Conservation (phyloP, 2,329 filamentous ascomycete species). For the Cladosporium oxysporum region DNA sequence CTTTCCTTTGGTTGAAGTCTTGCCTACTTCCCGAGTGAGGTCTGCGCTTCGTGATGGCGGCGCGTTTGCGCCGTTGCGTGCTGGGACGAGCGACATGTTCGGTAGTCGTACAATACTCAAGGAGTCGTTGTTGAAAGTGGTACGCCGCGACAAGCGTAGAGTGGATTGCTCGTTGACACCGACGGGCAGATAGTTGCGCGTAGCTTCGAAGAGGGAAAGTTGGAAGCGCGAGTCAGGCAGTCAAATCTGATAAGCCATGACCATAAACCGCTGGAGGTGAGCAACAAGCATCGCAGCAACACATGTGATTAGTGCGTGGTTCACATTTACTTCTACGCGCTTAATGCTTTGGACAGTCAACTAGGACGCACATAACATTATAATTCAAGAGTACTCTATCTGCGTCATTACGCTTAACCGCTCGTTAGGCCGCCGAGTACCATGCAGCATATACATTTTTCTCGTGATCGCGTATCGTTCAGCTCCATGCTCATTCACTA, state of each 20-base stretch:
- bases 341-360: not conserved
- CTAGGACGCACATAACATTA: conserved; percentile 17
- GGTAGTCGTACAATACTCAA: too few species aligned
- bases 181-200: not conserved
- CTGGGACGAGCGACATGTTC: conserved; percentile 36
- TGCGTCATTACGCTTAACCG: conserved; percentile 16
- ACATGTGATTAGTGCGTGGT: not conserved
- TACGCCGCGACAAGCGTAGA: not conserved
- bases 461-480: conserved; percentile 20
- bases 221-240: conserved; percentile 8
- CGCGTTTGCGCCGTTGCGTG: conserved; percentile 38
- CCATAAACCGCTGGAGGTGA: not conserved
- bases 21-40: conserved; percentile 31
- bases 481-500: not conserved
- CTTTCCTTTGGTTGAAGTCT: conserved; percentile 44
- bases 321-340: not conserved
- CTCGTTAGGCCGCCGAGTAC: conserved; percentile 19
- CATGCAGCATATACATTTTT: conserved; percentile 22
- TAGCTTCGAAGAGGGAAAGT: conserved; percentile 3
- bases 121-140: not conserved
- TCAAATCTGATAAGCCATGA: conserved; percentile 1
- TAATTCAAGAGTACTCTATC: conserved; percentile 19
- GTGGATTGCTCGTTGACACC: not conserved
- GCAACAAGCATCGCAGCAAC: not conserved
- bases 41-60: conserved; percentile 34